Evolutionary conservation across 768 basidiomycete species (phyloP).

Genomic region (Tylopilus plumbeoviolaceoides): DNA sequence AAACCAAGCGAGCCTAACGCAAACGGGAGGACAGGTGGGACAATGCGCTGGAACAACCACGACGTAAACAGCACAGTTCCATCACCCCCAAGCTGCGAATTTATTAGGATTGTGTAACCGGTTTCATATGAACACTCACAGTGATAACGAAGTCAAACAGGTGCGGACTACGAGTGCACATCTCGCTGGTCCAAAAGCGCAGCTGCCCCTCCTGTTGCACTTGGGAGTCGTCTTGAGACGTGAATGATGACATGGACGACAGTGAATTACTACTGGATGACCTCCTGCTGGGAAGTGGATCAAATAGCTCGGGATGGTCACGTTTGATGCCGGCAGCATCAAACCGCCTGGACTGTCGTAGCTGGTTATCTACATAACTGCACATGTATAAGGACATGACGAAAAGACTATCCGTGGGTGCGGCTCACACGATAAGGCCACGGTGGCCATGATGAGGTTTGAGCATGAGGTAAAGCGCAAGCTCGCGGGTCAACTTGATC

Average conservation of each 20-base stretch:
- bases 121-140: constrained; percentile 43
- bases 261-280: constrained; percentile 64
- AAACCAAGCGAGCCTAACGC: constrained; percentile 97
- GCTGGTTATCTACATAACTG: constrained; percentile 93
- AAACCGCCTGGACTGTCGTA: constrained; percentile 85
- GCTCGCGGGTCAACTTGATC: constrained; percentile 89
- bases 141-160: constrained; percentile 98
- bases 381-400: constrained; percentile 14
- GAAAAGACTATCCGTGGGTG: constrained; percentile 10
- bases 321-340: constrained; percentile 85
- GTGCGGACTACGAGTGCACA: constrained; percentile 89
- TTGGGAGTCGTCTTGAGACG: constrained; percentile 37
- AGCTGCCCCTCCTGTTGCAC: constrained; percentile 78
- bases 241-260: constrained; percentile 49
- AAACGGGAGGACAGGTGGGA: constrained; percentile 97
- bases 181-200: constrained; percentile 94
- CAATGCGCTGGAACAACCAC: constrained; percentile 97
- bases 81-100: constrained; percentile 85
- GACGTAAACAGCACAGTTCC: constrained; percentile 98
- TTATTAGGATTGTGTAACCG: constrained; percentile 10
- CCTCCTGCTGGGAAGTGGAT: constrained; percentile 70
- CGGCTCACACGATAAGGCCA: constrained; percentile 79
- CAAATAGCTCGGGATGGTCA: constrained; percentile 85
- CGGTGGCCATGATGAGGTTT: constrained; percentile 66
- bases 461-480: constrained; percentile 93